A percentile compares a stretch with the other conserved stretches of the same genome.
These are phyloP conservation scores for Nothophoma quercina DNA, from an alignment of 2,329 filamentous ascomycete genomes.

Conservation along the genomic window DNA sequence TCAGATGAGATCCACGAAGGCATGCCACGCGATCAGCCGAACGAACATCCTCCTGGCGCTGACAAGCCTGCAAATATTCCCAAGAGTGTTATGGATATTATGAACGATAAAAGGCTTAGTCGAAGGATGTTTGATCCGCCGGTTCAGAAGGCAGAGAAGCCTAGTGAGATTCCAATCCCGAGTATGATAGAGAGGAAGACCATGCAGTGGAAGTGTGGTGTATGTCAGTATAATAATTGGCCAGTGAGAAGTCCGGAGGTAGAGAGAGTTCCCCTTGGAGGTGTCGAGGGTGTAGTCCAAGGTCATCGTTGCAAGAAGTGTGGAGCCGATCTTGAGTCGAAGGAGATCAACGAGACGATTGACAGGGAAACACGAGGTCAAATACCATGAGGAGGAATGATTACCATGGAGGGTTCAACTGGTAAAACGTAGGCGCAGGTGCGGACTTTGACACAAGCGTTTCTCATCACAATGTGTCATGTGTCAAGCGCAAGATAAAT, in stretches of 20 bases:
- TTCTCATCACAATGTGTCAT: too few species aligned
- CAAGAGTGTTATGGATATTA: neutral
- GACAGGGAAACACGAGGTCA: too few species aligned
- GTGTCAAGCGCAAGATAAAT: too few species aligned
- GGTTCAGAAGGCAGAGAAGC: neutral
- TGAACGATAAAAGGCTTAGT: neutral
- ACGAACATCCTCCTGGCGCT: neutral
- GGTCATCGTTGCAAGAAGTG: neutral
- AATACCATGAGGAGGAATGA: too few species aligned
- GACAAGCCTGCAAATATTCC: neutral
- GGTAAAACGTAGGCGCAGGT: too few species aligned
- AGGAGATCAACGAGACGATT: too few species aligned
- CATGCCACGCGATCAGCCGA: neutral
- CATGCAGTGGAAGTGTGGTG: neutral
- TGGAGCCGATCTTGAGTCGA: too few species aligned
- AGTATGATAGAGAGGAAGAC: neutral
- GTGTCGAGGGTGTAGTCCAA: neutral
- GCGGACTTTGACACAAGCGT: too few species aligned
- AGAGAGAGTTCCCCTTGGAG: neutral
- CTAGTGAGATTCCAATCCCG: neutral
- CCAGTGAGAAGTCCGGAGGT: neutral
- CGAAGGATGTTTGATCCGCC: neutral
- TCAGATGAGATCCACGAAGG: neutral
- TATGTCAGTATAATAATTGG: too few species aligned
- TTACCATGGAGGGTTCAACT: too few species aligned